A percentile compares a stretch with the other conserved stretches of the same genome.
Evolutionary conservation across 768 basidiomycete genomes (phyloP).

Genomic region (Rhizopogon vesiculosus): DNA sequence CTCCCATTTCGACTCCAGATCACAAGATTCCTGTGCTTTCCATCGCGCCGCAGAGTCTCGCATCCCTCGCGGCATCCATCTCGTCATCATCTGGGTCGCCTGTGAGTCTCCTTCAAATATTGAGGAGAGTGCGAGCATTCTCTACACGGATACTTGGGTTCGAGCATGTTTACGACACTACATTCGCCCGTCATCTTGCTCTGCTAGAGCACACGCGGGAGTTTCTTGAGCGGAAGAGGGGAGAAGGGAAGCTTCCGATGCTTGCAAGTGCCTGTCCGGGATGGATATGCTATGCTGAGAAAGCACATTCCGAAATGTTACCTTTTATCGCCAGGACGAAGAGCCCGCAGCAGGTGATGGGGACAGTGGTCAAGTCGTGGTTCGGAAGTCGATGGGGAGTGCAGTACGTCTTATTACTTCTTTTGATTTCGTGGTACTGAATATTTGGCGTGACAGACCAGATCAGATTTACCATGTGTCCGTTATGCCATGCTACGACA

Average conservation of each 20-base stretch:
- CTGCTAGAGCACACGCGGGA: conserved; percentile 79
- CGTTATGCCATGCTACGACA: conserved; percentile 99
- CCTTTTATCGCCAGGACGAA: conserved; percentile 86
- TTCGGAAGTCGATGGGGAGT: conserved; percentile 63
- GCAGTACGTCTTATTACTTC: conserved; percentile 44
- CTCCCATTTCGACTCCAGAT: conserved; percentile 29
- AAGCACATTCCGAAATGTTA: conserved; percentile 90
- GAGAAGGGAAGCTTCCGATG: conserved; percentile 67
- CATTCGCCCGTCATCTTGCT: conserved; percentile 86
- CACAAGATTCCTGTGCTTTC: conserved; percentile 70
- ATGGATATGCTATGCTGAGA: conserved; percentile 99
- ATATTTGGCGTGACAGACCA: conserved; percentile 44
- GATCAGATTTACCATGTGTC: conserved; percentile 91
- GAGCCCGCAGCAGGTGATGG: conserved; percentile 94
- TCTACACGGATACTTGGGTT: conserved; percentile 66
- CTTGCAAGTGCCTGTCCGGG: conserved; percentile 95
- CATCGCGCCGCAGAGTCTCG: conserved; percentile 85
- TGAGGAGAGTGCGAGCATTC: conserved; percentile 70
- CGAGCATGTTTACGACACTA: conserved; percentile 87
- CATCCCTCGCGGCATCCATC: conserved; percentile 68
- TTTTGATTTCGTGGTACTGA: conserved; percentile 2
- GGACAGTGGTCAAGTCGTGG: conserved; percentile 89
- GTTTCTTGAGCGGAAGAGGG: conserved; percentile 64
- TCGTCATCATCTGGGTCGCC: conserved; percentile 40
- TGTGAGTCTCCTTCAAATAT: conserved; percentile 52